Evolutionary conservation across 257 asterid species (phyloP).

Genomic region (Plectranthus barbatus): DNA sequence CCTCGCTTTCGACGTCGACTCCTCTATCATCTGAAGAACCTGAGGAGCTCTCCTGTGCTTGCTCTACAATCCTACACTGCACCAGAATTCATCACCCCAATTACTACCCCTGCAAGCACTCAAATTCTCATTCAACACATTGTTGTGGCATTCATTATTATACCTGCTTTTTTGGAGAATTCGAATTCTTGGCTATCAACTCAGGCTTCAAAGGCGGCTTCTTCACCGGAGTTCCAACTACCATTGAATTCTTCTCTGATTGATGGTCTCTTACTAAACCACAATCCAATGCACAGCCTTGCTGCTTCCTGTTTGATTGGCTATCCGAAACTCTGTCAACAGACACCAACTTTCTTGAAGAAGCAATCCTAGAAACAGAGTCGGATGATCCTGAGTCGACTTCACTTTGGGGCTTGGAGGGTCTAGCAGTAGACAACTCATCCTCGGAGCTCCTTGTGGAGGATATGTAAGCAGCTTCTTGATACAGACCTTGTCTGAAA

Average conservation of each 20-base stretch:
- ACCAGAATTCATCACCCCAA: constrained; percentile 11
- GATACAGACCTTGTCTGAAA: constrained; percentile 62
- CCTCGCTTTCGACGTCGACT: constrained; percentile 39
- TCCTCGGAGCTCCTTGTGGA: constrained; percentile 28
- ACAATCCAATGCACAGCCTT: constrained; percentile 11
- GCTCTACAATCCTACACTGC: constrained; percentile 61
- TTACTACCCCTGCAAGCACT: not conserved
- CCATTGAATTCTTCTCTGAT: constrained; percentile 13
- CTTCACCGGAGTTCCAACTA: constrained; percentile 15
- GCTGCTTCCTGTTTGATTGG: not conserved
- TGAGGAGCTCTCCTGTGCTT: constrained; percentile 50
- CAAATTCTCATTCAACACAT: too few species aligned
- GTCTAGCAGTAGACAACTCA: not conserved
- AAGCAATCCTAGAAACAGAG: constrained; percentile 37
- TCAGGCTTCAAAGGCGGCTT: constrained; percentile 26
- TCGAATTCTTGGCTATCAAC: constrained; percentile 22
- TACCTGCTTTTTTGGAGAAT: constrained; percentile 45
- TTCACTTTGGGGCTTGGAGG: constrained; percentile 42
- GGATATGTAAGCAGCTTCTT: constrained; percentile 49
- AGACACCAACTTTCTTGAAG: constrained; percentile 31
- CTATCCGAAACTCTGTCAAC: constrained; percentile 13
- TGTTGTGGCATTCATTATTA: not conserved
- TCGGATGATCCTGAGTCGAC: constrained; percentile 22
- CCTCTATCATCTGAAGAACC: constrained; percentile 41
- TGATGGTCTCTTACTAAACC: constrained; percentile 26